phyloP scores from a whole-genome alignment of 805 yeast species.

The Kazachstania bromeliacearum region DNA sequence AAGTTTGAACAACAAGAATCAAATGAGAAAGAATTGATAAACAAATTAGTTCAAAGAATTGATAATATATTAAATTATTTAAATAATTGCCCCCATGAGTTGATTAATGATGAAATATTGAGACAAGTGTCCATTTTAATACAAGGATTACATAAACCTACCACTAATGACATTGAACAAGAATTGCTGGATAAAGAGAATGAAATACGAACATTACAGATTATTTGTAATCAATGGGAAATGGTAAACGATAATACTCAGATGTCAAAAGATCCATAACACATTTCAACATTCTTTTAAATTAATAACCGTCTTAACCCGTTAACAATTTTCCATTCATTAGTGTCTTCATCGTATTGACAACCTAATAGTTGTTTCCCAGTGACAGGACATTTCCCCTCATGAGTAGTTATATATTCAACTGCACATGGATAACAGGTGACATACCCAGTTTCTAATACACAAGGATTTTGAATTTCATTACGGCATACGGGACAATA shows the following conservation, averaged over 20 bases:
- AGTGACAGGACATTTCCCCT: slow-evolving; percentile 70
- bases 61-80: slow-evolving; percentile 17
- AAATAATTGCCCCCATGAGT: neutral
- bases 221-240: slow-evolving; percentile 26
- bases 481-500: slow-evolving; percentile 65
- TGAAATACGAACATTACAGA: slow-evolving; percentile 17
- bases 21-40: slow-evolving; percentile 1
- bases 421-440: slow-evolving; percentile 84
- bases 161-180: slow-evolving; percentile 21
- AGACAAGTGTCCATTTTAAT: slow-evolving; percentile 16
- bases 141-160: slow-evolving; percentile 12
- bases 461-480: slow-evolving; percentile 65
- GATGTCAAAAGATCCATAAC: neutral
- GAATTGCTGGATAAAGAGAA: slow-evolving; percentile 19
- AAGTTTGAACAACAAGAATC: neutral
- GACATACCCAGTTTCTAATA: slow-evolving; percentile 85
- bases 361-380: slow-evolving; percentile 67
- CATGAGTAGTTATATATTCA: slow-evolving; percentile 43
- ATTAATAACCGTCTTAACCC: slow-evolving; percentile 70
- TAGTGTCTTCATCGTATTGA: slow-evolving; percentile 44
- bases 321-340: slow-evolving; percentile 64
- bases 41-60: slow-evolving; percentile 10
- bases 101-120: slow-evolving; percentile 15
- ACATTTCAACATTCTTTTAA: slow-evolving; percentile 20
- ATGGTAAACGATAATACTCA: slow-evolving; percentile 5